Base-by-base conservation (phyloP, 768 basidiomycete species). In the Pleurotus pulmonarius region DNA sequence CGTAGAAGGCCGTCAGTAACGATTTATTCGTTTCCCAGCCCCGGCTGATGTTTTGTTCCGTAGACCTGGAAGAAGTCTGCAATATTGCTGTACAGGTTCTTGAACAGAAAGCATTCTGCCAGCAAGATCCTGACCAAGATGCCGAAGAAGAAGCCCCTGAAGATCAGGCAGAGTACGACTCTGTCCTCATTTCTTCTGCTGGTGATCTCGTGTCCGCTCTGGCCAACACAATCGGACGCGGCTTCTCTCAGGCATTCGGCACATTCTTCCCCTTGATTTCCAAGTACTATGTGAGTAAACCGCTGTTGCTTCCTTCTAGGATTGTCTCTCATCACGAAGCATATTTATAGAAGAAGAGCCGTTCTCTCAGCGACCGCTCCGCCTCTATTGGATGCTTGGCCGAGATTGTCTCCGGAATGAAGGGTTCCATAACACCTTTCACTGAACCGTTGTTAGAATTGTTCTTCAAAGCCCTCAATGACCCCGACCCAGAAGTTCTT, bases 141-240 rank as follows among this genome's bases (percentile, higher is more conserved):
- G 92, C 93, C 61, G 81, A 81, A 3, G 90, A 90, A 22, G 91
- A 92, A 63, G 88, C 87, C 22, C 88, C 87, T 6, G 91, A 92
- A 68, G 92, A 92, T 60, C 88, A 90, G 65, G 94, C 95, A 1
- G 97, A 99, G 74, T 96, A 94, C 68, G 97, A 99, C 68, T 92
- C 95, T 3, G 91, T 97, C 55, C 81, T 99, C 57, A 90, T 98
- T 66, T 91, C 92, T 24, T 87, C 94, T 22, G 96, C 96, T 24
- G 90, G 89, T 41, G 97, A 99, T 68, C 87, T 99, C 55, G 94
- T 98, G 57, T 86, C 94, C 54, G 81, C 92, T 1, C 75, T 99
- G 60, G 92, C 95, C 29, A 85, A 82, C 57, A 89, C 85, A 6
- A 81, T 96, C n/a, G 94, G 94, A 4, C 60, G 80, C 18, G 91